A percentile compares a stretch with the other conserved stretches of the same genome.
These are phyloP conservation scores for Mycena rosella DNA, from an alignment of 768 basidiomycete species.

Conservation along the genomic window DNA sequence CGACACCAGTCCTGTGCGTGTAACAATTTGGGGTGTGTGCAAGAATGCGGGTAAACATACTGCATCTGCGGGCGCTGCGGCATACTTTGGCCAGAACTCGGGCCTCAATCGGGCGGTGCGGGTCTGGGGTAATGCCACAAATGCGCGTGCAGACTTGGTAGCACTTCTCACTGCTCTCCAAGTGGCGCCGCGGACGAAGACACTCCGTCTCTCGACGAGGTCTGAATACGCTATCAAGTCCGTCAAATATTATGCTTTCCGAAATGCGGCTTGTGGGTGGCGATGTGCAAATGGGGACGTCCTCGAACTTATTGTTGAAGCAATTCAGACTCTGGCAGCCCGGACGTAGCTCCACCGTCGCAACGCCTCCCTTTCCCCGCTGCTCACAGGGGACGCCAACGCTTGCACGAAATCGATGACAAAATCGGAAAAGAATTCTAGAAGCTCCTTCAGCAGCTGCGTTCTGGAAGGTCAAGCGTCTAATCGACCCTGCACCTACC, in stretches of 20 bases:
- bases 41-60: background rate
- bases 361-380: too few species aligned
- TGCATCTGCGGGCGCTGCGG: background rate
- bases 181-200: background rate
- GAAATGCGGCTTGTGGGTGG: constrained; percentile 3
- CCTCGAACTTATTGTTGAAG: background rate
- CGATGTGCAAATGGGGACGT: constrained; percentile 5
- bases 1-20: too few species aligned
- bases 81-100: background rate
- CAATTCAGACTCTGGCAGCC: too few species aligned
- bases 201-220: background rate
- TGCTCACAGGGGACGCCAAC: too few species aligned
- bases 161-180: background rate
- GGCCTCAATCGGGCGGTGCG: background rate
- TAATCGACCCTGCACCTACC: too few species aligned
- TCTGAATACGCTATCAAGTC: background rate
- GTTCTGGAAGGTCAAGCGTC: too few species aligned
- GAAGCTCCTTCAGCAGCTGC: too few species aligned
- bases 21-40: background rate
- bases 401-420: too few species aligned
- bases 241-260: background rate
- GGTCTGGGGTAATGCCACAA: background rate
- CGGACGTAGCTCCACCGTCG: too few species aligned
- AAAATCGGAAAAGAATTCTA: too few species aligned
- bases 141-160: constrained; percentile 1